Evolutionary conservation across 2,329 filamentous ascomycete genomes (phyloP), one percentile per base, ranked within the genome.

Genomic region (Claviceps arundinis): DNA sequence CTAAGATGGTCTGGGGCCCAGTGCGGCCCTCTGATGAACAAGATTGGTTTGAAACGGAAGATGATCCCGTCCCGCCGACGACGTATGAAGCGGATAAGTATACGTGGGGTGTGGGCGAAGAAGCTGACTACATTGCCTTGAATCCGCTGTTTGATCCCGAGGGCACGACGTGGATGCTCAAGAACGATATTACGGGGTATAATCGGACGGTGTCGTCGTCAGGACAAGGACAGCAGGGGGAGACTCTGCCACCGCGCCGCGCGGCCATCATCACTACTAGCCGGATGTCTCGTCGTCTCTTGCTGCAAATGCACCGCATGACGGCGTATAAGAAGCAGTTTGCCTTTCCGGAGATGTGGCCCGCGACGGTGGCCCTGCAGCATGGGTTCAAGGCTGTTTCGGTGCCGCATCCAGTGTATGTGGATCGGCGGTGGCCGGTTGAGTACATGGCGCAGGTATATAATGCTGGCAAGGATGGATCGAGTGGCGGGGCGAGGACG

Each of bases 261-360:
- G 84, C 87, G 42, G 85, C 88, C 58, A 95, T 97, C 69, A 91
- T 95, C 65, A 91, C 90, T 0, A 84, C 89, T 0, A 85, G 85
- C 1, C 82, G 91, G 50, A 85, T 97, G 70, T 93, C 86, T 13
- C 82, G 83, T 48, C 81, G 81, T 47, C 80, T 96, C 47, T 76
- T 97, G 14, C 73, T 82, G 55, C 84, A 84, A 17, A 97, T 97
- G 91, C 91, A 97, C 72, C 79, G 82, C 52, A 89, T 95, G 71
- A 95, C 90, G 4, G 81, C 83, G 34, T 78, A 87, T 61, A 84
- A 85, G 63, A 90, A 89, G 60, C 87, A 94, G 67, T 87, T 87
- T 57, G 94, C 93, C 72, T 95, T 95, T 65, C 87, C 89, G 0
- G 91, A 97, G 68, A 96, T 96, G 90, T 96, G 89, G 89, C 88